Conservation (phyloP, 169 alveolate species). For the Plasmodium coatneyi region DNA sequence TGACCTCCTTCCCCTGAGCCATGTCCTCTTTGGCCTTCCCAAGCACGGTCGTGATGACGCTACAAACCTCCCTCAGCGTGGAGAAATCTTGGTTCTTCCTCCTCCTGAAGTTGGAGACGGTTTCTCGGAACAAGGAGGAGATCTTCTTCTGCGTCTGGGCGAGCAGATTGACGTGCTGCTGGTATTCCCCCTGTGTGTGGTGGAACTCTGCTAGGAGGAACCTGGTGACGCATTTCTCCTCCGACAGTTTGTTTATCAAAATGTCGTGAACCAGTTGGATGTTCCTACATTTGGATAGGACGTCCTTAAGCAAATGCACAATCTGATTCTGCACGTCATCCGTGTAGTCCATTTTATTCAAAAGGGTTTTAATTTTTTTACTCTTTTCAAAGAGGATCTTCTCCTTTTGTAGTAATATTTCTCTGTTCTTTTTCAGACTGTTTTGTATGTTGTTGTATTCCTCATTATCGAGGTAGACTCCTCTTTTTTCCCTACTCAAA, state of each 20-base stretch:
- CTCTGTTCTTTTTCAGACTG: conserved; percentile 46
- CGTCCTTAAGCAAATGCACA: conserved; percentile 4
- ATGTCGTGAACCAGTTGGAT: conserved; percentile 38
- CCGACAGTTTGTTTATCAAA: conserved; percentile 23
- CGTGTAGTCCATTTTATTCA: conserved; percentile 56
- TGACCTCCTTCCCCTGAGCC: background rate
- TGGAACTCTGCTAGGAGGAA: conserved; percentile 11
- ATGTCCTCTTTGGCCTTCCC: conserved; percentile 19
- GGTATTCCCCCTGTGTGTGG: conserved; percentile 2
- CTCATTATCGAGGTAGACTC: conserved; percentile 76
- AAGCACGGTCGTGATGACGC: background rate
- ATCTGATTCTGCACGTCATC: conserved; percentile 67
- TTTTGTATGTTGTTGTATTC: conserved; percentile 70
- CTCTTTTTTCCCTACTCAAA: conserved; percentile 79
- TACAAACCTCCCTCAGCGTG: background rate
- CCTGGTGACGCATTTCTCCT: conserved; percentile 38
- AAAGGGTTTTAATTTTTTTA: conserved; percentile 49
- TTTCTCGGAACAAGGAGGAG: background rate
- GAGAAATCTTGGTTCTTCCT: background rate
- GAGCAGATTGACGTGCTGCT: background rate
- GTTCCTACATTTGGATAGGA: conserved; percentile 29
- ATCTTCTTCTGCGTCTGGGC: conserved; percentile 3
- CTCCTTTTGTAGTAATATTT: conserved; percentile 47
- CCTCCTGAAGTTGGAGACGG: background rate
- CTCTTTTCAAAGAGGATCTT: conserved; percentile 54